Evolutionary conservation across 225 moss, liverwort and hornwort genomes (phyloP), one percentile per base, ranked within the genome.

Genomic region (Polytrichum commune): DNA sequence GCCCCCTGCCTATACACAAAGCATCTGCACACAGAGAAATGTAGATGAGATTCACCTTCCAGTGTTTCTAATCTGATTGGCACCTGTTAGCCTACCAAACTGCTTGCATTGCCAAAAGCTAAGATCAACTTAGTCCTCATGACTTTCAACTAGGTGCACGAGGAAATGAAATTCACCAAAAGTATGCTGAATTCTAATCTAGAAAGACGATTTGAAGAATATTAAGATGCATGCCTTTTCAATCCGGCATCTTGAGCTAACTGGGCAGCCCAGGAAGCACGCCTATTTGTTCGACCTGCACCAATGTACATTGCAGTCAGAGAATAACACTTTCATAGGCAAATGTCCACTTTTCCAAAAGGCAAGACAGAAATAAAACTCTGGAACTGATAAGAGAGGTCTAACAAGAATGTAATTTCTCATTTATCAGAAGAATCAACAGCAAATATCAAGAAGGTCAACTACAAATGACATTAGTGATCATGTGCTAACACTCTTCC

Each of bases 251-350:
- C 93, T 71, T 85, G 83, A 57, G 93, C 93, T 72, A 94, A 75
- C 72, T 90, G 83, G 53, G 88, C 92, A 75, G 90, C 93, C 91
- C 91, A 94, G 56, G 90, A 69, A 76, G 93, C 86, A 74, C 91
- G 91, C 70, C 78, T 83, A 70, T 58, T 77, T 68, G 78, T 70
- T 70, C 86, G 82, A 78, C 93, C 93, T 94, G 90, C 54, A 63
- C 16, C 46, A 10, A 46, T 46, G 13, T 46, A 46, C 16, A 16
- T 46, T 46, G 46, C 16, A 46, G 13, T 46, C 16, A 46, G 46
- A 38, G 38, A 46, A 13, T 13, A 46, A 2, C 13, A 2, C 10
- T 13, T 13, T 46, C 46, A 46, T 4, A 7, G 46, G 4, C 46
- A 46, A 32, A 32, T 46, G 46, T 4, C 38, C 46, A 46, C 46